A percentile compares a stretch with the other conserved stretches of the same genome.
Conservation (phyloP, 352 stramenopile genomes). For the Aphanomyces euteiches region DNA sequence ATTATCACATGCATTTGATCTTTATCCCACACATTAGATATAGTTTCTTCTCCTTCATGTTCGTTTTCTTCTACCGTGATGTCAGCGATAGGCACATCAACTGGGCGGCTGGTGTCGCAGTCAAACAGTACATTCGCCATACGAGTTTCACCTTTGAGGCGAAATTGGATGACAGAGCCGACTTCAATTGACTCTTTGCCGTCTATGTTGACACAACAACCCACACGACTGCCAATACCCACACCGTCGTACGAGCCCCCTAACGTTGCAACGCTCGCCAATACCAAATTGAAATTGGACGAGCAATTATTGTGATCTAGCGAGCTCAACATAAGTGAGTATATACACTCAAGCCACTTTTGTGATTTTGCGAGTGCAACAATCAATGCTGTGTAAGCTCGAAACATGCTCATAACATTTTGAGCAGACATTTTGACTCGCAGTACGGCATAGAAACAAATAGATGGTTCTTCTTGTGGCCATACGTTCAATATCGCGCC, state of each 20-base stretch:
- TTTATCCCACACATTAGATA: conserved; percentile 8
- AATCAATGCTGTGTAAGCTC: conserved; percentile 51
- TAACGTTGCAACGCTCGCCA: conserved; percentile 50
- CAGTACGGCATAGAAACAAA: conserved; percentile 27
- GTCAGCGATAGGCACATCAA: conserved; percentile 59
- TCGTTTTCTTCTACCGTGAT: conserved; percentile 45
- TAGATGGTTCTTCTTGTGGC: not conserved
- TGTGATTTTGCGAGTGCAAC: conserved; percentile 28
- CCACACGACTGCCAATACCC: conserved; percentile 54
- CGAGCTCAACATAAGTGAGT: conserved; percentile 35
- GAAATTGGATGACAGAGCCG: conserved; percentile 60
- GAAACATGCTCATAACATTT: conserved; percentile 42
- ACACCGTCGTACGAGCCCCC: conserved; percentile 55
- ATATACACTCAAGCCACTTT: conserved; percentile 38
- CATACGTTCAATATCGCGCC: conserved; percentile 17
- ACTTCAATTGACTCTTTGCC: conserved; percentile 71
- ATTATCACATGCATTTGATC: not conserved
- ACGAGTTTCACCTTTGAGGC: conserved; percentile 41
- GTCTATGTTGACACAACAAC: conserved; percentile 72
- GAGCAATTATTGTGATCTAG: conserved; percentile 5
- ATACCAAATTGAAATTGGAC: not conserved
- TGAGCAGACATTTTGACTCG: conserved; percentile 47
- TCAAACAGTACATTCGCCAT: conserved; percentile 64
- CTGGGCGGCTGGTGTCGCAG: conserved; percentile 48
- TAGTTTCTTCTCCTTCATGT: conserved; percentile 42